phyloP scores from a whole-genome alignment of 495 filamentous ascomycete species.

The Penicillium macrosclerotiorum region DNA sequence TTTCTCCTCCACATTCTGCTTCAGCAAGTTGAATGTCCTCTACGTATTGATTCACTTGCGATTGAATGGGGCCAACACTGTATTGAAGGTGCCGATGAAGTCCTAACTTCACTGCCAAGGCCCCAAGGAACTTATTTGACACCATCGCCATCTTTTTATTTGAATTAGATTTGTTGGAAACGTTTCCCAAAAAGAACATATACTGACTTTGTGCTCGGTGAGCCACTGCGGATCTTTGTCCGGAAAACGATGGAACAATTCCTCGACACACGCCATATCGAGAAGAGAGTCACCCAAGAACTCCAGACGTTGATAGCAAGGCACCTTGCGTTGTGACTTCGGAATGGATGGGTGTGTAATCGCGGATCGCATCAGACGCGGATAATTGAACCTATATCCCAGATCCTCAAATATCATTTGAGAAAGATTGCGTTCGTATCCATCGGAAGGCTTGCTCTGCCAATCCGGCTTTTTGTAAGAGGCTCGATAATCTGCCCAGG shows the following conservation, averaged over 20 bases:
- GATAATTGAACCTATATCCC: slow-evolving; percentile 78
- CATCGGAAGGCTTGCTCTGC: slow-evolving; percentile 53
- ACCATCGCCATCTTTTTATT: slow-evolving; percentile 84
- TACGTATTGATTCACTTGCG: slow-evolving; percentile 67
- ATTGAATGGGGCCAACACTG: slow-evolving; percentile 55
- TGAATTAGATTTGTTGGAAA: slow-evolving; percentile 6
- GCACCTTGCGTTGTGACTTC: slow-evolving; percentile 68
- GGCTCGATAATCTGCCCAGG: slow-evolving; percentile 69
- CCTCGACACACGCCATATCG: slow-evolving; percentile 82
- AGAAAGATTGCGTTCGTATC: slow-evolving; percentile 61
- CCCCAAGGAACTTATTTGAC: slow-evolving; percentile 91
- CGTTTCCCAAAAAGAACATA: too few species aligned
- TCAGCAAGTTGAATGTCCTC: slow-evolving; percentile 60
- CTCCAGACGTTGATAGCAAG: slow-evolving; percentile 88
- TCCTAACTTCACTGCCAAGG: slow-evolving; percentile 69
- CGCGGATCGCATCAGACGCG: slow-evolving; percentile 75
- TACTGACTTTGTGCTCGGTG: slow-evolving; percentile 82
- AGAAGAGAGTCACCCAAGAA: slow-evolving; percentile 90
- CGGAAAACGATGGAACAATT: slow-evolving; percentile 73
- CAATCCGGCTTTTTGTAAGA: slow-evolving; percentile 72
- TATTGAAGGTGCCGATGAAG: slow-evolving; percentile 73
- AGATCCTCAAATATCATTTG: slow-evolving; percentile 62
- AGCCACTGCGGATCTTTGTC: slow-evolving; percentile 91
- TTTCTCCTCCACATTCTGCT: slow-evolving; percentile 49
- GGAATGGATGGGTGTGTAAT: slow-evolving; percentile 87